These are phyloP conservation scores for Pterulicium gracile DNA, from an alignment of 1,284 basidiomycete species.

Conservation along the genomic window DNA sequence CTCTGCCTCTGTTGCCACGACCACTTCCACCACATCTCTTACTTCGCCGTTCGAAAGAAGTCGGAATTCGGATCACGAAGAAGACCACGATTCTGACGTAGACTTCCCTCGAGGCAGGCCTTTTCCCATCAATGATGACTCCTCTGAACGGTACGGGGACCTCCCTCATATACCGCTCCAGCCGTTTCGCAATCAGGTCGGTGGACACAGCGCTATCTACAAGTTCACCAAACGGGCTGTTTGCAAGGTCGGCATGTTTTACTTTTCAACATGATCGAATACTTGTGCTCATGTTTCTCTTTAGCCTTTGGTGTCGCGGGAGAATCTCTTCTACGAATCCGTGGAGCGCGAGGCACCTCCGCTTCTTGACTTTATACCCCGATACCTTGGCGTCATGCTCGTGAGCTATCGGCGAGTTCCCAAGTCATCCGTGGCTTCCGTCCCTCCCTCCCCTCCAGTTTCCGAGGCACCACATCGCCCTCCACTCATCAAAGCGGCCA, in stretches of 20 bases:
- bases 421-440: slow-evolving; percentile 24
- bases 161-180: slow-evolving; percentile 89
- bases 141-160: slow-evolving; percentile 15
- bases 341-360: slow-evolving; percentile 90
- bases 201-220: slow-evolving; percentile 95
- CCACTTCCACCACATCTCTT: slow-evolving; percentile 42
- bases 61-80: slow-evolving; percentile 19
- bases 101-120: not conserved
- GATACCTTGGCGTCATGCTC: slow-evolving; percentile 96
- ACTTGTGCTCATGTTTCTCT: slow-evolving; percentile 10
- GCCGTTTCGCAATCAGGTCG: slow-evolving; percentile 96
- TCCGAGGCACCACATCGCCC: slow-evolving; percentile 12
- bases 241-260: slow-evolving; percentile 70
- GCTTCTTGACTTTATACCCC: slow-evolving; percentile 86
- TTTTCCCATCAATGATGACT: not conserved
- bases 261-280: slow-evolving; percentile 6
- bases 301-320: slow-evolving; percentile 89
- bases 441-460: slow-evolving; percentile 16
- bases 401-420: slow-evolving; percentile 85
- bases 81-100: not conserved
- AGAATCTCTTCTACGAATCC: slow-evolving; percentile 97
- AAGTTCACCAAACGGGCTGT: slow-evolving; percentile 97
- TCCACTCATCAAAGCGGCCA: slow-evolving; percentile 8
- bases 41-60: slow-evolving; percentile 27
- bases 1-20: slow-evolving; percentile 50